These are phyloP conservation scores for Rhizoclosmatium globosum DNA, from an alignment of 192 early-diverging fungal genomes.

Conservation along the genomic window DNA sequence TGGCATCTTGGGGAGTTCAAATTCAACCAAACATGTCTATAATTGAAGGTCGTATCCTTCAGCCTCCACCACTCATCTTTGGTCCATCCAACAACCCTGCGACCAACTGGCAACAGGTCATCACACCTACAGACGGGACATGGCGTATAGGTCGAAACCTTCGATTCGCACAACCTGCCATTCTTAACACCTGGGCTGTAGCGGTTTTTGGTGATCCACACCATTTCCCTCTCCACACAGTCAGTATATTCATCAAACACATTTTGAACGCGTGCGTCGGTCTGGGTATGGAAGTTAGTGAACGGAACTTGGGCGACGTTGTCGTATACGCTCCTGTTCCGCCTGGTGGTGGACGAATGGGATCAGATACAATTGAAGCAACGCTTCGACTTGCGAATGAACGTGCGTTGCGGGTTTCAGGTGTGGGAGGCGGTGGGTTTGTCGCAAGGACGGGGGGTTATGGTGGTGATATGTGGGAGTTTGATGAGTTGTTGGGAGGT, in stretches of 20 bases:
- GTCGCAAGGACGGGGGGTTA: not conserved
- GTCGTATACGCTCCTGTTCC: slow-evolving; percentile 35
- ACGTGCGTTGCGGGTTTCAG: not conserved
- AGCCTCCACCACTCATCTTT: slow-evolving; percentile 24
- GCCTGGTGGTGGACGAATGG: slow-evolving; percentile 19
- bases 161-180: slow-evolving; percentile 50
- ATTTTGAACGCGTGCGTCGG: slow-evolving; percentile 64
- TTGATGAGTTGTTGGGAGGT: slow-evolving; percentile 23
- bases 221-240: slow-evolving; percentile 42
- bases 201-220: slow-evolving; percentile 64
- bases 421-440: not conserved
- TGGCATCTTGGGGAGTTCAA: slow-evolving; percentile 52
- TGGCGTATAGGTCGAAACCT: slow-evolving; percentile 36
- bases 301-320: slow-evolving; percentile 27
- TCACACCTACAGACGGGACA: slow-evolving; percentile 35
- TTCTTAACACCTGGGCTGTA: slow-evolving; percentile 71
- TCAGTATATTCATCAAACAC: slow-evolving; percentile 65
- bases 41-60: slow-evolving; percentile 49
- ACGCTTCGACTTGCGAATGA: slow-evolving; percentile 34
- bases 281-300: slow-evolving; percentile 66
- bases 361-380: slow-evolving; percentile 30
- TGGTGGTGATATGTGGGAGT: not conserved
- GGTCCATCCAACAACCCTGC: slow-evolving; percentile 16
- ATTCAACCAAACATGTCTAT: slow-evolving; percentile 57
- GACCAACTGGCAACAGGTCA: slow-evolving; percentile 11